These are phyloP conservation scores for Irpex sp. DNA, from an alignment of 1,284 basidiomycete genomes.

Conservation along the genomic window DNA sequence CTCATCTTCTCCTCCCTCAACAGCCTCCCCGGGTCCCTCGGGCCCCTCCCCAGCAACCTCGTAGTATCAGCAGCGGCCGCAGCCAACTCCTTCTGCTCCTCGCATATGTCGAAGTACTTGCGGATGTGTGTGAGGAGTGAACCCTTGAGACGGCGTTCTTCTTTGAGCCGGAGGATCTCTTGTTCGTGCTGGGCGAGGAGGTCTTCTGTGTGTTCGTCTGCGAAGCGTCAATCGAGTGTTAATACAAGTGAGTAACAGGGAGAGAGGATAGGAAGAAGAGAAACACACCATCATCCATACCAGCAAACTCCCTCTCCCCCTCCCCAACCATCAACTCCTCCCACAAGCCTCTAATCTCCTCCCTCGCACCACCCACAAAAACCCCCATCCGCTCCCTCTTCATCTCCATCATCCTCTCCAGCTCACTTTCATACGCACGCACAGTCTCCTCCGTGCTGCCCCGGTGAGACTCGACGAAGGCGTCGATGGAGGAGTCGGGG, in stretches of 20 bases:
- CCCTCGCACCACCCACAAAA: constrained; percentile 82
- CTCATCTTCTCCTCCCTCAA: constrained; percentile 97
- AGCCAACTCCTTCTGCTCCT: constrained; percentile 86
- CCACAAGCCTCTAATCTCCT: constrained; percentile 83
- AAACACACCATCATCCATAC: constrained; percentile 83
- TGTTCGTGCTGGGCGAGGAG: constrained; percentile 86
- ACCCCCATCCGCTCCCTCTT: constrained; percentile 85
- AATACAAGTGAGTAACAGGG: too few species aligned
- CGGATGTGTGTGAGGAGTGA: constrained; percentile 75
- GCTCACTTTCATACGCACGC: constrained; percentile 82
- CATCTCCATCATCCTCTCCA: constrained; percentile 86
- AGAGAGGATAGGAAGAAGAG: too few species aligned
- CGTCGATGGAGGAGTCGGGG: constrained; percentile 50
- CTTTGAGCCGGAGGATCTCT: constrained; percentile 78
- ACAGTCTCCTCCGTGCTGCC: constrained; percentile 77
- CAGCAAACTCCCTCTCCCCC: constrained; percentile 77
- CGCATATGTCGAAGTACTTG: constrained; percentile 90
- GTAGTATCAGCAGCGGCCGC: constrained; percentile 77
- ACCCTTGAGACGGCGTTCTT: constrained; percentile 77
- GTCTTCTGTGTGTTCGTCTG: constrained; percentile 91
- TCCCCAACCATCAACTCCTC: constrained; percentile 84
- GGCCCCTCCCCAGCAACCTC: constrained; percentile 74
- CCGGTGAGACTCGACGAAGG: constrained; percentile 74
- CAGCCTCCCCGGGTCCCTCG: constrained; percentile 73
- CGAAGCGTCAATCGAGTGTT: neutral